These are phyloP conservation scores for Fusarium decemcellulare DNA, from an alignment of 2,329 filamentous ascomycete species.

Conservation along the genomic window DNA sequence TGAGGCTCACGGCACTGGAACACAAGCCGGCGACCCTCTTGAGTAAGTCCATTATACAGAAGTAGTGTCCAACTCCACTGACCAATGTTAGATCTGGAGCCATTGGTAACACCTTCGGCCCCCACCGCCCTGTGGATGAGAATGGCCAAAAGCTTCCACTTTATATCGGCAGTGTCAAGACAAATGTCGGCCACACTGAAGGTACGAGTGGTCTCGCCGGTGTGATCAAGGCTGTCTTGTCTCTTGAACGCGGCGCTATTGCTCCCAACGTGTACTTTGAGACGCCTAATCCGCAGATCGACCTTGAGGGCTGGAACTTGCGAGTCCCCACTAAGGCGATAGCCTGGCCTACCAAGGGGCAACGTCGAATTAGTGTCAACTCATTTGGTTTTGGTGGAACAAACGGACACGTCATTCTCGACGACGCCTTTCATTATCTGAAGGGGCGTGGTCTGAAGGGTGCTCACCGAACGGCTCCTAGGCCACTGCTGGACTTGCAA, in stretches of 20 bases:
- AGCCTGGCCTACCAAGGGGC: slow-evolving; percentile 10
- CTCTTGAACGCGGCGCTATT: neutral
- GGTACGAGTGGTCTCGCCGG: neutral
- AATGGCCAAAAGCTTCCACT: neutral
- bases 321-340: neutral
- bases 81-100: neutral
- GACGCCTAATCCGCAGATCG: neutral
- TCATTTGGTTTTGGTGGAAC: slow-evolving; percentile 62
- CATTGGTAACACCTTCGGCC: neutral
- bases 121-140: no score
- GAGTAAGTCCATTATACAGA: neutral
- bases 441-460: slow-evolving; percentile 1
- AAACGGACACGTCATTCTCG: slow-evolving; percentile 58
- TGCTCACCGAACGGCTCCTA: slow-evolving; percentile 5
- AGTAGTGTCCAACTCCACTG: no score
- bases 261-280: neutral
- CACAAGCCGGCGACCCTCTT: neutral
- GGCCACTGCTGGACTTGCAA: no score
- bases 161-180: neutral
- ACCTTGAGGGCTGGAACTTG: neutral
- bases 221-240: neutral
- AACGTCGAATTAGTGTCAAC: slow-evolving; percentile 52
- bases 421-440: slow-evolving; percentile 33
- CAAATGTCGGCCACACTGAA: neutral
- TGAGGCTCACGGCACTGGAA: slow-evolving; percentile 46